Percentiles rank a stretch among this genome's conserved stretches.
Conservation (phyloP, 177 flowering plant genomes). For the Vitis hybrid region DNA sequence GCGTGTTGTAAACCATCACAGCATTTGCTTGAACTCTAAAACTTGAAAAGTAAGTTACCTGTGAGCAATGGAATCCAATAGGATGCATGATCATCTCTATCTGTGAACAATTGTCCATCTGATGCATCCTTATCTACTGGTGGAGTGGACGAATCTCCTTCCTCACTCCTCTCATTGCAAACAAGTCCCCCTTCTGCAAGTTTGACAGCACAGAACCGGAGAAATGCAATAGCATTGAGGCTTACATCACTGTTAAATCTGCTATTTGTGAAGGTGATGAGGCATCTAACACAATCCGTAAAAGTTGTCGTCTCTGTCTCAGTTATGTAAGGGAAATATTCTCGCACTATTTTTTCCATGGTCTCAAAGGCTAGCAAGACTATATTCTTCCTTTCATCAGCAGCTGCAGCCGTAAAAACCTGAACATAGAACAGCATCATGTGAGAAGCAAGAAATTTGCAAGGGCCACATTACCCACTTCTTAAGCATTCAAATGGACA, state of each 20-base stretch:
- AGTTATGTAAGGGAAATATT: slow-evolving; percentile 92
- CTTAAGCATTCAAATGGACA: background rate
- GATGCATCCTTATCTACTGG: slow-evolving; percentile 34
- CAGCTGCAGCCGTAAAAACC: slow-evolving; percentile 97
- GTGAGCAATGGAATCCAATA: slow-evolving; percentile 94
- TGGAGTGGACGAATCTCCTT: slow-evolving; percentile 33
- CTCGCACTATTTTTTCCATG: slow-evolving; percentile 97
- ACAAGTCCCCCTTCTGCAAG: slow-evolving; percentile 94
- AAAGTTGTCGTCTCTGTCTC: slow-evolving; percentile 93
- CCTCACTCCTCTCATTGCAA: slow-evolving; percentile 55
- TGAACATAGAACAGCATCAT: slow-evolving; percentile 29
- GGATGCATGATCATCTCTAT: slow-evolving; percentile 74
- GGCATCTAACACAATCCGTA: slow-evolving; percentile 97
- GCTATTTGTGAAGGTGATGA: slow-evolving; percentile 89
- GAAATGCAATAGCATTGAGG: slow-evolving; percentile 98
- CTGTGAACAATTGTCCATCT: slow-evolving; percentile 36
- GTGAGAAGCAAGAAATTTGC: slow-evolving; percentile 1
- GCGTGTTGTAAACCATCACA: background rate
- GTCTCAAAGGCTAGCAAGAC: slow-evolving; percentile 95
- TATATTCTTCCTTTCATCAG: slow-evolving; percentile 93
- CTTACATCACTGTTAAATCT: slow-evolving; percentile 93
- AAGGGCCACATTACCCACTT: background rate
- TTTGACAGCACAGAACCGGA: slow-evolving; percentile 95
- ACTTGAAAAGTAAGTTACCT: slow-evolving; percentile 42
- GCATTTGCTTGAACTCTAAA: background rate